Percentiles rank a stretch among this genome's conserved stretches.
These are phyloP conservation scores for Peltaster fructicola DNA, from an alignment of 2,329 filamentous ascomycete species.

Conservation along the genomic window DNA sequence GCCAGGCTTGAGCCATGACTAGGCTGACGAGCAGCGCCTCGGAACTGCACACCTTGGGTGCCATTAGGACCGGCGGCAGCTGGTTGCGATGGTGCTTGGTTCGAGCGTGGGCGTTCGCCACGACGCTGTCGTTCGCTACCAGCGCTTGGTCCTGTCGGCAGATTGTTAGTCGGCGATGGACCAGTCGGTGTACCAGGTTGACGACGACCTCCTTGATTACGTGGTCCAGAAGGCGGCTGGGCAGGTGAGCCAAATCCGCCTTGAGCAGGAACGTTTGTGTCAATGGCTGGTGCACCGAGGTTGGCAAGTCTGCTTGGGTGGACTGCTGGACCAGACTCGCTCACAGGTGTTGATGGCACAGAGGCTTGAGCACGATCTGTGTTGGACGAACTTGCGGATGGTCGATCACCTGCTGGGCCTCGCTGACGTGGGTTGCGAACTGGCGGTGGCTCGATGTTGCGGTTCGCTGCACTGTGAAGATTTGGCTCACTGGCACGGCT, in stretches of 20 bases:
- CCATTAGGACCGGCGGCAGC: constrained; percentile 5
- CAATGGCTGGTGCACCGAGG: constrained; percentile 10
- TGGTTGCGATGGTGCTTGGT: constrained; percentile 12
- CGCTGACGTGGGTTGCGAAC: too few relatives aligned
- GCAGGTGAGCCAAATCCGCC: too few relatives aligned
- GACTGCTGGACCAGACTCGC: constrained; percentile 9
- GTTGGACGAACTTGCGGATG: too few relatives aligned
- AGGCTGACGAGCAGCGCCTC: constrained; percentile 15
- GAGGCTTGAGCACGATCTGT: too few relatives aligned
- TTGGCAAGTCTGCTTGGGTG: constrained; percentile 14
- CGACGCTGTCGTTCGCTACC: constrained; percentile 8
- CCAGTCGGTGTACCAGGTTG: constrained; percentile 13
- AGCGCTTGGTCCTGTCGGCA: constrained; percentile 16
- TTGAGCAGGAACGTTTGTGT: constrained; percentile 9
- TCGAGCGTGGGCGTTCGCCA: constrained; percentile 10
- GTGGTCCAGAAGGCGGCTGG: constrained; percentile 39
- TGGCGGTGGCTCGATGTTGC: too few relatives aligned
- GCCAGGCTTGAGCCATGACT: constrained; percentile 7
- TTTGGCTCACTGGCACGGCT: too few relatives aligned
- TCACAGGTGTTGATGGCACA: constrained; percentile 11
- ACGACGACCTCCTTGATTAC: constrained; percentile 12
- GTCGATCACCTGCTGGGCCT: too few relatives aligned
- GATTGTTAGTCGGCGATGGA: constrained; percentile 11
- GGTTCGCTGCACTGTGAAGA: too few relatives aligned
- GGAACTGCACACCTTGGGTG: constrained; percentile 14